Base-by-base conservation (phyloP, 1,139 yeast genomes). In the Scheffersomyces segobiensis region DNA sequence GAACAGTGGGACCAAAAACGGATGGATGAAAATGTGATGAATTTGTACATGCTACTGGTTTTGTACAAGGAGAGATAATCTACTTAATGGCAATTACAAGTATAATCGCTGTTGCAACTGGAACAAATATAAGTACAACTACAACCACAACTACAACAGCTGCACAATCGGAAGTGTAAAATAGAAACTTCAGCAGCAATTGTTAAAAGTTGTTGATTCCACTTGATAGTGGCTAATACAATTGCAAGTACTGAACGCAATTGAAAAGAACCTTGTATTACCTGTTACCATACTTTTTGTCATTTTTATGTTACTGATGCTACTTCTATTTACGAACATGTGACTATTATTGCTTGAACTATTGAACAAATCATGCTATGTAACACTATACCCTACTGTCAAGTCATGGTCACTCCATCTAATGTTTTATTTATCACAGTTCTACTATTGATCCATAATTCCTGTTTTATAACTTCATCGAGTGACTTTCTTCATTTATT, bases 91-190 rank as follows among this genome's bases (percentile, higher is more conserved):
- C 42, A 32, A 32, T 32, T 10, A 32, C 7, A 24, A 24, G 6
- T 24, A 7, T 24, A 24, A 24, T 7, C 7, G 5, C 12, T 10
- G 17, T 32, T 32, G 42, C 42, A 32, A 24, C 26, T 24, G 7
- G 6, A 24, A 24, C 26, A 5, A 5, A n/a, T n/a, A n/a, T n/a
- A n/a, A n/a, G 26, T 5, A 42, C 50, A 56, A 55, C 50, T 51
- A 52, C 54, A 59, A 59, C 57, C 53, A 54, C 50, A 50, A 56
- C 32, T 46, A 53, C 26, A 21, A 48, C 24, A 32, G 24, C 42
- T 32, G 17, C 17, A 32, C 42, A 14, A 32, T 17, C 12, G 7
- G 3, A 32, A 32, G 8, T 32, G 42, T 14, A 32, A 14, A 14
- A 10, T 32, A 5, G n/a, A 10, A 7, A 32, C 42, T 32, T 4